phyloP scores from a whole-genome alignment of 345 rosid genomes.

The Eucalyptus pumila region DNA sequence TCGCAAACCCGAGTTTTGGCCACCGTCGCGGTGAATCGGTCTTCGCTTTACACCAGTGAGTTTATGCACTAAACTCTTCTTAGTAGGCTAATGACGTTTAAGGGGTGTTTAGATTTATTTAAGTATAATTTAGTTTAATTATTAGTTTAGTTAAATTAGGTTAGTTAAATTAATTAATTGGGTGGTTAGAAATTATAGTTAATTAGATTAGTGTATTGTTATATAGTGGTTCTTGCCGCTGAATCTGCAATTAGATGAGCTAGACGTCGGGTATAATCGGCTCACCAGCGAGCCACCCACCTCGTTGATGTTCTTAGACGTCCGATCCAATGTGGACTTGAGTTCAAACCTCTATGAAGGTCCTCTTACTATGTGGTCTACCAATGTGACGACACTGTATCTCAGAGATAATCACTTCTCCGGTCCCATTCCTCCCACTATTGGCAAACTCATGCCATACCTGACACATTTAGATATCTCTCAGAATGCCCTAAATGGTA shows the following conservation, averaged over 20 bases:
- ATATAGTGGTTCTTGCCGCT: background rate
- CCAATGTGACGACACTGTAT: background rate
- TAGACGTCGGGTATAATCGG: background rate
- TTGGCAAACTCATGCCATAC: background rate
- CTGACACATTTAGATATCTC: background rate
- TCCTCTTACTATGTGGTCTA: background rate
- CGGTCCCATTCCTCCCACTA: background rate
- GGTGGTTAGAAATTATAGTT: too few species aligned
- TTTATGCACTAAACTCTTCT: too few species aligned
- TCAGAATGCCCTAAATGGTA: background rate
- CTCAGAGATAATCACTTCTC: background rate
- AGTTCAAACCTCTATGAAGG: background rate
- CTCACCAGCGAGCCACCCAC: background rate
- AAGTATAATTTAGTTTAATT: too few species aligned
- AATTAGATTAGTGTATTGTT: too few species aligned
- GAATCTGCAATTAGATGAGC: background rate
- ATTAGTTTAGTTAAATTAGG: too few species aligned
- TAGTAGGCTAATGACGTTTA: too few species aligned
- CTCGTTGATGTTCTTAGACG: background rate
- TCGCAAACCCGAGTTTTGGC: too few species aligned
- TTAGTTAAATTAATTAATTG: too few species aligned
- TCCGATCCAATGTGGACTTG: background rate
- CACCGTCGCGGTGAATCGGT: too few species aligned
- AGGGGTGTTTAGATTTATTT: too few species aligned
- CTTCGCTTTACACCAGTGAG: too few species aligned